Evolutionary conservation across 192 early-diverging fungal genomes (phyloP).

Genomic region (Helicostylum pulchrum): DNA sequence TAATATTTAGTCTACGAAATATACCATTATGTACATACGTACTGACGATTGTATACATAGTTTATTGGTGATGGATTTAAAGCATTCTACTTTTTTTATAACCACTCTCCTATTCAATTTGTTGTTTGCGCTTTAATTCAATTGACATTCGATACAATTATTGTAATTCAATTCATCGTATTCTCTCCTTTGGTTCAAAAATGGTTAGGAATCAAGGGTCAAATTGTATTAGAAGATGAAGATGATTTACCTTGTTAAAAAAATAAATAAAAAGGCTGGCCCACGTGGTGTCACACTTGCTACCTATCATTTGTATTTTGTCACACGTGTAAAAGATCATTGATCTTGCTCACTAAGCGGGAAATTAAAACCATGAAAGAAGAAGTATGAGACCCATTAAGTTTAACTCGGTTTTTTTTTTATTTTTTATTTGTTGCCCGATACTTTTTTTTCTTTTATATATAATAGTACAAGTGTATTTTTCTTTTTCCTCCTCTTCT

Average conservation of each 20-base stretch:
- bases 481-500: neutral
- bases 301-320: too few relatives aligned
- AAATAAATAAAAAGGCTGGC: conserved; percentile 6
- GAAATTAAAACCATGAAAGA: too few relatives aligned
- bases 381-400: too few relatives aligned
- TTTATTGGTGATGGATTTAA: conserved; percentile 57
- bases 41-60: conserved; percentile 23
- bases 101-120: conserved; percentile 52
- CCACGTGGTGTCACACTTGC: neutral
- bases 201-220: neutral
- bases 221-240: neutral
- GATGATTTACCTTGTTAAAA: conserved; percentile 7
- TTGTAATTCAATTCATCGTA: conserved; percentile 48
- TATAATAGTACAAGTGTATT: neutral
- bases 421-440: too few relatives aligned
- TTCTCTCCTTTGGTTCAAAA: conserved; percentile 33
- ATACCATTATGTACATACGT: too few relatives aligned
- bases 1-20: neutral
- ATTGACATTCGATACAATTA: conserved; percentile 50
- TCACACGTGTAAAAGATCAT: too few relatives aligned
- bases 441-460: too few relatives aligned
- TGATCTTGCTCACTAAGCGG: too few relatives aligned
- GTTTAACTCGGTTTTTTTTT: too few relatives aligned
- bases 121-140: conserved; percentile 53
- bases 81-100: conserved; percentile 55